Conservation (phyloP, 2,329 filamentous ascomycete genomes). For the Tolypocladium pustulatum region DNA sequence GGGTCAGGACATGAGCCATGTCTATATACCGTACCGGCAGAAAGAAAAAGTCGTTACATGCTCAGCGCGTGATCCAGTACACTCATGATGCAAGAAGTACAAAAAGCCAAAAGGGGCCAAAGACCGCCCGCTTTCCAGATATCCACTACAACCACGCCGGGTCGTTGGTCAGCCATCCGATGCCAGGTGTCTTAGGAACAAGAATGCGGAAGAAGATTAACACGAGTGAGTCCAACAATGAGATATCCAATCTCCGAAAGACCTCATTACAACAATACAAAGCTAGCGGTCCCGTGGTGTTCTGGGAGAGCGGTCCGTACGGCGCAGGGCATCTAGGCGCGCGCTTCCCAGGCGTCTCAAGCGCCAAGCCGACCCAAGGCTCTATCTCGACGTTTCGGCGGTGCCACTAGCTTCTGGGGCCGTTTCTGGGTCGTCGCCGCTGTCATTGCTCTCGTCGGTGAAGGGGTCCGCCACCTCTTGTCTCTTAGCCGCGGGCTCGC, state of each 20-base stretch:
- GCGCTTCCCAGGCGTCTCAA: background rate
- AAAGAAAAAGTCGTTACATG: background rate
- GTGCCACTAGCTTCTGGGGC: constrained; percentile 4
- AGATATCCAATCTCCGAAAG: background rate
- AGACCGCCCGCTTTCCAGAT: background rate
- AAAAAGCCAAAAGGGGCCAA: background rate
- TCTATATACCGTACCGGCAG: background rate
- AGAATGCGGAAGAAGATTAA: background rate
- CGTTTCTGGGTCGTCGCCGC: constrained; percentile 8
- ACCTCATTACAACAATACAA: background rate
- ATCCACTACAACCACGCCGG: background rate
- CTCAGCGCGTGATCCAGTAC: background rate
- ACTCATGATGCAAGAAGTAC: background rate
- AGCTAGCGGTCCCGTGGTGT: too few species aligned
- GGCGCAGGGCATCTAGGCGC: background rate
- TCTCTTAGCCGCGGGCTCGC: constrained; percentile 41
- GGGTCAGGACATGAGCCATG: background rate
- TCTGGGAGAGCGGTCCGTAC: background rate
- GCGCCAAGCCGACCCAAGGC: background rate
- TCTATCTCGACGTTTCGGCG: constrained; percentile 1
- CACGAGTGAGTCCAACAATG: background rate
- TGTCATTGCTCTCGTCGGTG: constrained; percentile 12
- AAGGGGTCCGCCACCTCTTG: constrained; percentile 40
- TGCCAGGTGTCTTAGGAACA: background rate
- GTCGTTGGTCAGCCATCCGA: background rate